Conservation (phyloP, 371 early-diverging fungal species). For the Gilbertella persicaria region DNA sequence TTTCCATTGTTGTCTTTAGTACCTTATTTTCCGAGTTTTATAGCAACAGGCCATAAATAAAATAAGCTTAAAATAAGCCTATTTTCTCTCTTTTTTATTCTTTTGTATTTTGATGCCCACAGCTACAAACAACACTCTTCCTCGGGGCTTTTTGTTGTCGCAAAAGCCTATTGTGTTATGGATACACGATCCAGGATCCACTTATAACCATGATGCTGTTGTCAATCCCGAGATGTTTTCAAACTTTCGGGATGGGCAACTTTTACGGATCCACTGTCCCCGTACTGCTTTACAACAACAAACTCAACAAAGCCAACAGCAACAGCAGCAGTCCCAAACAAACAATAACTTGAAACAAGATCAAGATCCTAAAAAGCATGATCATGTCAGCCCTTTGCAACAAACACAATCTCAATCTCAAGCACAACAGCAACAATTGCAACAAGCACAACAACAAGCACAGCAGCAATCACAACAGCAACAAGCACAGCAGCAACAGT, state of each 20-base stretch:
- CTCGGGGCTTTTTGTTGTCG: conserved; percentile 28
- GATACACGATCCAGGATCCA: conserved; percentile 44
- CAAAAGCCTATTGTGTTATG: conserved; percentile 46
- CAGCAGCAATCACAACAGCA: conserved; percentile 2
- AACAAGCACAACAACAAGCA: neutral
- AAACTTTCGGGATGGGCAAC: conserved; percentile 72
- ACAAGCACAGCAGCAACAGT: neutral
- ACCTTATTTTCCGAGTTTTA: conserved; percentile 17
- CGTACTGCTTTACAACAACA: conserved; percentile 19
- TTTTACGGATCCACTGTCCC: conserved; percentile 56
- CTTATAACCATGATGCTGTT: conserved; percentile 71
- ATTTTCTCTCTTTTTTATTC: conserved; percentile 5
- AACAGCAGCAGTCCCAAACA: conserved; percentile 6
- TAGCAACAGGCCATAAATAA: neutral
- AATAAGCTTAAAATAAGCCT: neutral
- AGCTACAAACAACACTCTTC: conserved; percentile 2
- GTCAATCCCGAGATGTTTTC: conserved; percentile 85
- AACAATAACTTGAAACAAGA: too few relatives aligned
- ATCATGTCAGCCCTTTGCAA: conserved; percentile 1
- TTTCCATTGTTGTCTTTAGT: conserved; percentile 2
- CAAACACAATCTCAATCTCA: neutral
- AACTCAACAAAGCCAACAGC: conserved; percentile 9
- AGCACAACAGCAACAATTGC: conserved; percentile 3
- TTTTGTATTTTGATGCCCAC: conserved; percentile 12
- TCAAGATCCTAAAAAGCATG: neutral